These are phyloP conservation scores for Abrus pulchellus DNA, from an alignment of 306 rosid genomes.

Conservation along the genomic window DNA sequence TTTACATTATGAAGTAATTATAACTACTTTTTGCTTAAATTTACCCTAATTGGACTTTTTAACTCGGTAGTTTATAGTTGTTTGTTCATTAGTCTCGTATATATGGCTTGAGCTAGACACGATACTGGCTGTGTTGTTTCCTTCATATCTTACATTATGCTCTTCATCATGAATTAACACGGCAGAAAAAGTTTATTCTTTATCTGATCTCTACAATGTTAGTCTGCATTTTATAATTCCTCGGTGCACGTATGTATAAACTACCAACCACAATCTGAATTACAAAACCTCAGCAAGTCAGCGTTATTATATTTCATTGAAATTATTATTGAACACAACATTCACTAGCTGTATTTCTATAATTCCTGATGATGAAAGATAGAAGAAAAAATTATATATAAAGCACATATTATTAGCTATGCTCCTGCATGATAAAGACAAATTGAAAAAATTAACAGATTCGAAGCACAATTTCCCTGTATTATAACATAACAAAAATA, in stretches of 20 bases:
- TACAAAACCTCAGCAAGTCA: background rate
- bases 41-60: background rate
- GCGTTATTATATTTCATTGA: background rate
- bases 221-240: constrained; percentile 8
- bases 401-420: constrained; percentile 10
- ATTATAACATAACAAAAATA: constrained; percentile 19
- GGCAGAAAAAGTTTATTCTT: background rate
- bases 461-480: constrained; percentile 44
- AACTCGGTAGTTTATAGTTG: background rate
- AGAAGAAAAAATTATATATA: background rate
- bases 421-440: constrained; percentile 34
- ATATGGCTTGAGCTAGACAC: background rate
- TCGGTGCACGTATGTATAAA: background rate
- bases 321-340: background rate
- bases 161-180: constrained; percentile 4
- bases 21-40: background rate
- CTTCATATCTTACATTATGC: background rate
- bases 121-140: background rate
- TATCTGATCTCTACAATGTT: background rate
- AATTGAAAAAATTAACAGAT: constrained; percentile 13
- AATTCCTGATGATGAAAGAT: constrained; percentile 14
- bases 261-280: background rate
- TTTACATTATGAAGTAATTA: background rate
- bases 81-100: background rate
- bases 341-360: background rate